A percentile compares a stretch with the other conserved stretches of the same genome.
These are phyloP conservation scores for Metarhizium rileyi DNA, from an alignment of 2,329 filamentous ascomycete species.

Conservation along the genomic window DNA sequence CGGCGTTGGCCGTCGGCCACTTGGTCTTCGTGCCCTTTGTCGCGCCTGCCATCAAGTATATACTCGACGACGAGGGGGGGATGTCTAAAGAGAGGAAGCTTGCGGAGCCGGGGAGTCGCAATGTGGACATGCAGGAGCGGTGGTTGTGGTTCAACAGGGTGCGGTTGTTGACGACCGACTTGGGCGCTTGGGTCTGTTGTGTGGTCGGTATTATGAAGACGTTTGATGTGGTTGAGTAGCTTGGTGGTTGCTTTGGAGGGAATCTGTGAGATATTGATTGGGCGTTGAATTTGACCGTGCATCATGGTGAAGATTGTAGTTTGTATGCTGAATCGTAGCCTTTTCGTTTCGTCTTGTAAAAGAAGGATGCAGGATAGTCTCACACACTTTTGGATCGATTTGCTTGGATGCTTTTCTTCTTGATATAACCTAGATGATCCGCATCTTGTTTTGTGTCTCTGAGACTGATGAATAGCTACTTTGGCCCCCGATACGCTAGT, in stretches of 20 bases:
- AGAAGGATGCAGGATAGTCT: no score
- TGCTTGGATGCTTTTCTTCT: no score
- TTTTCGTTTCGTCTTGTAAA: no score
- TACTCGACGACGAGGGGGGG: conserved; percentile 18
- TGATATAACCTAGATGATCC: no score
- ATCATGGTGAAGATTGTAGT: no score
- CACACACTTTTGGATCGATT: no score
- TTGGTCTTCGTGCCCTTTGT: conserved; percentile 24
- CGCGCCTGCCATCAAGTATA: conserved; percentile 20
- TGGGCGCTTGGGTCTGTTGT: conserved; percentile 24
- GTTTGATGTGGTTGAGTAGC: neutral
- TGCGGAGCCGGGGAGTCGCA: conserved; percentile 12
- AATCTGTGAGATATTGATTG: neutral
- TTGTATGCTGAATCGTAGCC: no score
- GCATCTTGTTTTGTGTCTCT: no score
- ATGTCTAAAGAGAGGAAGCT: conserved; percentile 7
- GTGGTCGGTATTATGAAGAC: conserved; percentile 14
- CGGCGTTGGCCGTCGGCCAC: conserved; percentile 21
- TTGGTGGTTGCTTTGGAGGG: neutral
- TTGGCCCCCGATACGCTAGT: no score
- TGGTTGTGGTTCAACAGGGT: conserved; percentile 23
- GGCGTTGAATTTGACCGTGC: no score
- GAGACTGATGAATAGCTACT: no score
- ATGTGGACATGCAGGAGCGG: conserved; percentile 19
- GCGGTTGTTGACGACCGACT: conserved; percentile 24